Percentiles rank a stretch among this genome's conserved stretches.
Conservation (phyloP, 2,329 filamentous ascomycete species). For the Cladosporium sp. region DNA sequence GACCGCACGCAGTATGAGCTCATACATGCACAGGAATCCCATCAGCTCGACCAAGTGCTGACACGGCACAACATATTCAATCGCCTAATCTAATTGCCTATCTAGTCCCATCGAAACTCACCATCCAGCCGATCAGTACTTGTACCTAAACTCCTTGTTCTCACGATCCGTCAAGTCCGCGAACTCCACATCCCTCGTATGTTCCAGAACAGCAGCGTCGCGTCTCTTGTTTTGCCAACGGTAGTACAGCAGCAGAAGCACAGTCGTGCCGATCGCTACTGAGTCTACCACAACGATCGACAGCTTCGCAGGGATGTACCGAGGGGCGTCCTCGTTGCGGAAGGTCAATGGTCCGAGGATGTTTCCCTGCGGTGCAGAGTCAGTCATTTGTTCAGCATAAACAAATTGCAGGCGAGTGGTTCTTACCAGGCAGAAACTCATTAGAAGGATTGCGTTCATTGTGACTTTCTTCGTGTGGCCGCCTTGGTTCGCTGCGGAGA, state of each 20-base stretch:
- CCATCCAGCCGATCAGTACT: neutral
- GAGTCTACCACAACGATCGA: slow-evolving; percentile 35
- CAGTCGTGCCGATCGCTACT: slow-evolving; percentile 38
- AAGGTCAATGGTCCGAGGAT: slow-evolving; percentile 40
- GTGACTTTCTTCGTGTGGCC: slow-evolving; percentile 43
- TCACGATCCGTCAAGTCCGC: slow-evolving; percentile 54
- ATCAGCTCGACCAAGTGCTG: neutral
- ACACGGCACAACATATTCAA: neutral
- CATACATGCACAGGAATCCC: too few species aligned
- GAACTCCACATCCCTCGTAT: slow-evolving; percentile 22
- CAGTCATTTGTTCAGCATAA: neutral
- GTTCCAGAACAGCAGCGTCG: slow-evolving; percentile 41
- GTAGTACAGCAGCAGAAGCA: slow-evolving; percentile 52
- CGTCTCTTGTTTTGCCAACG: slow-evolving; percentile 41
- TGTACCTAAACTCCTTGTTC: slow-evolving; percentile 59
- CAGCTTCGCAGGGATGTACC: slow-evolving; percentile 42
- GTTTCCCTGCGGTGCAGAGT: slow-evolving; percentile 29
- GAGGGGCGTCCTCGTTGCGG: slow-evolving; percentile 33
- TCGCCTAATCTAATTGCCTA: neutral
- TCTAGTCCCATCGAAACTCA: neutral
- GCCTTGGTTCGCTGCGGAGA: slow-evolving; percentile 31
- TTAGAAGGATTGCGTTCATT: slow-evolving; percentile 38
- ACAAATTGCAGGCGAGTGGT: too few species aligned
- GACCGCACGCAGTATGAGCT: too few species aligned
- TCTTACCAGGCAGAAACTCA: slow-evolving; percentile 40